Conservation (phyloP, 2,329 filamentous ascomycete genomes). For the Diaporthe ilicicola region DNA sequence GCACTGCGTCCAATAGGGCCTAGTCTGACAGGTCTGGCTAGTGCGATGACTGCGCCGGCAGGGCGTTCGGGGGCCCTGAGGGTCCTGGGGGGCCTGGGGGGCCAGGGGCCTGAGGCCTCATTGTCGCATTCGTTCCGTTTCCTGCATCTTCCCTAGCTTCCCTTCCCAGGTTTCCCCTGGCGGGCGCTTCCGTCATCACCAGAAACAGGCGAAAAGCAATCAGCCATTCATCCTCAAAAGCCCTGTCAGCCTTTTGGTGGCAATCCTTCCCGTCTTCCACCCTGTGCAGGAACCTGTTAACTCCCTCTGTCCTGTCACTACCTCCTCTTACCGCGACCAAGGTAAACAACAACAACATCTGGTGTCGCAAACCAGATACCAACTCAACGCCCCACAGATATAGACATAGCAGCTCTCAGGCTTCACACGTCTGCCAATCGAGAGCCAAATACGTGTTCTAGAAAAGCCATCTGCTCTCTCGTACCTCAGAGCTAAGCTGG, state of each 20-base stretch:
- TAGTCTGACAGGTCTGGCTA: not conserved
- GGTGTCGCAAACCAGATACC: not conserved
- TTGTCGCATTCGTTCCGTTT: conserved; percentile 1
- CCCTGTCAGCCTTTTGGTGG: not conserved
- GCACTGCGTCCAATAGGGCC: not conserved
- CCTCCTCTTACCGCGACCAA: not conserved
- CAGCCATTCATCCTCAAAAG: not conserved
- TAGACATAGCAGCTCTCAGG: not conserved
- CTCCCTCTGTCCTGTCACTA: not conserved
- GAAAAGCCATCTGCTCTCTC: not conserved
- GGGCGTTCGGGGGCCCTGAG: too few relatives aligned
- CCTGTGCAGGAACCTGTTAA: not conserved
- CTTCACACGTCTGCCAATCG: not conserved
- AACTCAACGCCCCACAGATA: not conserved
- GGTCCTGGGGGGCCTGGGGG: not conserved
- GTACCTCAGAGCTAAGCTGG: not conserved
- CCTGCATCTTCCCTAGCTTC: conserved; percentile 5
- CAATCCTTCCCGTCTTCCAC: conserved; percentile 2
- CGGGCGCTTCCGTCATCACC: conserved; percentile 18
- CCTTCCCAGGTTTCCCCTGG: conserved; percentile 16
- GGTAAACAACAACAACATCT: not conserved
- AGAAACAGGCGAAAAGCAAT: not conserved
- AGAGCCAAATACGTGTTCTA: not conserved
- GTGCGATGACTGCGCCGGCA: conserved; percentile 1
- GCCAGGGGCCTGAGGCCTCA: not conserved